phyloP scores from a whole-genome alignment of 2,329 filamentous ascomycete species.

The Neofusicoccum sp. region DNA sequence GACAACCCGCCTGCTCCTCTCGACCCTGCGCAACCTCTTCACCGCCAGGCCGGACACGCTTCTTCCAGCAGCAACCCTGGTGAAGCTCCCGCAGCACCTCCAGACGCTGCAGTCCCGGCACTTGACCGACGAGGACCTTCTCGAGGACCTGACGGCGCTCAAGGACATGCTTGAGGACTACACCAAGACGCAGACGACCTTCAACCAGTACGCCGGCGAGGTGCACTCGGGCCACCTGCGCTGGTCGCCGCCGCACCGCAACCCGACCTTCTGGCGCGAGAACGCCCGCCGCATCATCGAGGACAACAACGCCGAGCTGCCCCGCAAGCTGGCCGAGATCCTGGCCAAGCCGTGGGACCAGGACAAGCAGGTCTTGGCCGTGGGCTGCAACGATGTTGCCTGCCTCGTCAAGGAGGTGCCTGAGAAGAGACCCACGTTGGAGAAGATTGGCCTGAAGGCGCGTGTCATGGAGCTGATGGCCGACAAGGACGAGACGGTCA shows the following conservation, averaged over 20 bases:
- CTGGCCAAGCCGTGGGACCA: conserved; percentile 81
- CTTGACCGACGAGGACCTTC: conserved; percentile 55
- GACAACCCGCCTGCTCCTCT: conserved; percentile 87
- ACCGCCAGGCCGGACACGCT: conserved; percentile 68
- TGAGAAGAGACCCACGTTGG: conserved; percentile 76
- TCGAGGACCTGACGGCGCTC: conserved; percentile 52
- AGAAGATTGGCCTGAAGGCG: conserved; percentile 82
- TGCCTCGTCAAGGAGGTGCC: conserved; percentile 85
- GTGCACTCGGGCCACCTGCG: conserved; percentile 83
- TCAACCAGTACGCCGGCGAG: conserved; percentile 75
- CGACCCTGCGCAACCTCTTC: conserved; percentile 86
- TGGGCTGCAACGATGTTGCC: conserved; percentile 92
- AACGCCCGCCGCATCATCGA: conserved; percentile 88
- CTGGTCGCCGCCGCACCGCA: conserved; percentile 91
- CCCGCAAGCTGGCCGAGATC: conserved; percentile 82
- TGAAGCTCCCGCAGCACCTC: conserved; percentile 70
- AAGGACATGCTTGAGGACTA: conserved; percentile 80
- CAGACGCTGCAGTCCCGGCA: conserved; percentile 58
- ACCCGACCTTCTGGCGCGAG: conserved; percentile 85
- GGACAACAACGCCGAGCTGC: conserved; percentile 75
- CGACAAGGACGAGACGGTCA: conserved; percentile 81
- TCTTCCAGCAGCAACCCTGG: conserved; percentile 83
- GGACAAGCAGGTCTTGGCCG: conserved; percentile 82
- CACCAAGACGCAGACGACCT: conserved; percentile 67
- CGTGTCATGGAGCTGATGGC: conserved; percentile 94